phyloP scores from a whole-genome alignment of 116 monocot genomes.

The Iris pallida region DNA sequence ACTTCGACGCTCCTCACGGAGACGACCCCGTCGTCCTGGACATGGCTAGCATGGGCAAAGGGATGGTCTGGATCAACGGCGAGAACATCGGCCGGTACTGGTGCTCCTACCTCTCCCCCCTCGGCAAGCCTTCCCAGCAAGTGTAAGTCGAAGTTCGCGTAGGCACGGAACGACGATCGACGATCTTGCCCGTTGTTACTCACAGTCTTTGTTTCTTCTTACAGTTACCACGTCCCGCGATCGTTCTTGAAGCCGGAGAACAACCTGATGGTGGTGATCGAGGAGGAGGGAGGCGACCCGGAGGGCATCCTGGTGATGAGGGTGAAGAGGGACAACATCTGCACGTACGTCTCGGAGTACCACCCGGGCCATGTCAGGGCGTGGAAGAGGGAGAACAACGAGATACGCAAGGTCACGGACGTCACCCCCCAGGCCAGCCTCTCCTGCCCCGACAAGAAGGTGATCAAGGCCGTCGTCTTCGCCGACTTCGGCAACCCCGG shows the following conservation, averaged over 20 bases:
- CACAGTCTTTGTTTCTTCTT: too few relatives aligned
- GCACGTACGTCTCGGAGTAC: slow-evolving; percentile 24
- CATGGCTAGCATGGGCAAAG: slow-evolving; percentile 72
- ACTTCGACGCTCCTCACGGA: slow-evolving; percentile 59
- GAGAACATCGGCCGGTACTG: slow-evolving; percentile 72
- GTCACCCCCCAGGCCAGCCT: slow-evolving; percentile 8
- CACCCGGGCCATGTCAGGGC: slow-evolving; percentile 16
- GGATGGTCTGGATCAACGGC: slow-evolving; percentile 64
- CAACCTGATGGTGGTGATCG: slow-evolving; percentile 32
- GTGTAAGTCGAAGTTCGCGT: too few relatives aligned
- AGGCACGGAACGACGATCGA: too few relatives aligned
- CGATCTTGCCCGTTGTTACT: too few relatives aligned
- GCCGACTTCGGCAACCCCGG: slow-evolving; percentile 37
- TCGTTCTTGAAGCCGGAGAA: slow-evolving; percentile 21
- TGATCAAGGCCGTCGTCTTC: slow-evolving; percentile 21
- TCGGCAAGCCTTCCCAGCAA: slow-evolving; percentile 64
- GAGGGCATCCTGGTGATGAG: slow-evolving; percentile 21
- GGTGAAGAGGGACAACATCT: slow-evolving; percentile 32
- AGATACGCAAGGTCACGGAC: slow-evolving; percentile 2
- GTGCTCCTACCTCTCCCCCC: slow-evolving; percentile 54
- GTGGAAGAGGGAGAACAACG: slow-evolving; percentile 4
- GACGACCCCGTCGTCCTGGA: slow-evolving; percentile 59
- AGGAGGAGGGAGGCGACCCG: slow-evolving; percentile 27
- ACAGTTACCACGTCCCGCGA: slow-evolving; percentile 34
- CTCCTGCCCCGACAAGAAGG: slow-evolving; percentile 14